Conservation (phyloP, 106 monocot species). For the Chionographis japonica region DNA sequence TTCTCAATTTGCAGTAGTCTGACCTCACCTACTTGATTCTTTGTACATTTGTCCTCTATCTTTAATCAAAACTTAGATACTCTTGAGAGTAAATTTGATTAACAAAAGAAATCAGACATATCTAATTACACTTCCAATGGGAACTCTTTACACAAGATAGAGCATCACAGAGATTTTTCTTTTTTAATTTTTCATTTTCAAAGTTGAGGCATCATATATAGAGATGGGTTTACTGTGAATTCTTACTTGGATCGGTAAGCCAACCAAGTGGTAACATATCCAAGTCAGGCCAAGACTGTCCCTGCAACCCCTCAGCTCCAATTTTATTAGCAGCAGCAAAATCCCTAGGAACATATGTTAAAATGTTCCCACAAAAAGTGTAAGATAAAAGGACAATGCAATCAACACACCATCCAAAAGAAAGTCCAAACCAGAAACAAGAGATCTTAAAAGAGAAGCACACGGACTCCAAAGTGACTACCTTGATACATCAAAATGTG, state of each 20-base stretch:
- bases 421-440: background rate
- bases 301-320: constrained; percentile 67
- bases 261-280: constrained; percentile 99
- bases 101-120: too few relatives aligned
- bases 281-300: constrained; percentile 92
- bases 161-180: too few relatives aligned
- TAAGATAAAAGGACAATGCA: background rate
- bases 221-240: too few relatives aligned
- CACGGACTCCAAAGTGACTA: constrained; percentile 1
- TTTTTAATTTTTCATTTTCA: too few relatives aligned
- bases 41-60: too few relatives aligned
- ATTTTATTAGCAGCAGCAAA: constrained; percentile 67
- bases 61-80: too few relatives aligned
- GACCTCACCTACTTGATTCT: too few relatives aligned
- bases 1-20: too few relatives aligned
- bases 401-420: background rate
- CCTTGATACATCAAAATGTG: constrained; percentile 88
- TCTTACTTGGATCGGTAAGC: constrained; percentile 80
- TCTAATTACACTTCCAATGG: too few relatives aligned
- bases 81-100: too few relatives aligned
- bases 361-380: background rate
- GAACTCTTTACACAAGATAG: too few relatives aligned
- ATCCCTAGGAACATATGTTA: constrained; percentile 32
- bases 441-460: background rate
- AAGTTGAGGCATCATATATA: too few relatives aligned